Percentiles rank a stretch among this genome's conserved stretches.
Evolutionary conservation across 192 early-diverging fungal genomes (phyloP).

Genomic region (Rhizophagus prolifer): DNA sequence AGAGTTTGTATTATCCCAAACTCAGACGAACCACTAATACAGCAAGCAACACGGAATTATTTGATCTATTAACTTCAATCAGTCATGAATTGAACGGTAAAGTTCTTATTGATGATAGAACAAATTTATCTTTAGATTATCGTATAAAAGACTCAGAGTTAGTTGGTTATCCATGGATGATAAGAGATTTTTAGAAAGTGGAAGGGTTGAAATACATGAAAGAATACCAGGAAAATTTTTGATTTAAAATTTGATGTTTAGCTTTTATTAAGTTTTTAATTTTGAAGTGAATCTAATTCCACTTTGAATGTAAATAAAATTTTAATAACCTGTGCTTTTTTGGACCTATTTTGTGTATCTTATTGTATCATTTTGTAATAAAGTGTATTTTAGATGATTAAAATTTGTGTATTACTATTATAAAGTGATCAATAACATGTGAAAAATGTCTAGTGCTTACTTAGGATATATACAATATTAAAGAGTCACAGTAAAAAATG

Average conservation of each 20-base stretch:
- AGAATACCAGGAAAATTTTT: conserved; percentile 33
- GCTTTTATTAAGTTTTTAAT: too few species aligned
- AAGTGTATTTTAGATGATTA: too few species aligned
- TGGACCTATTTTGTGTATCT: too few species aligned
- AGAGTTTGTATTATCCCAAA: conserved; percentile 63
- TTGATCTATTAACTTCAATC: conserved; percentile 43
- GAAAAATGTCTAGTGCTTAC: too few species aligned
- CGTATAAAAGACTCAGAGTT: conserved; percentile 81
- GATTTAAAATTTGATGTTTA: conserved; percentile 6
- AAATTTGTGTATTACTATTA: too few species aligned
- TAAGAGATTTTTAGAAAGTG: conserved; percentile 56
- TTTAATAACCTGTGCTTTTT: too few species aligned
- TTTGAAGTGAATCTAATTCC: too few species aligned
- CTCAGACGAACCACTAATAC: conserved; percentile 34
- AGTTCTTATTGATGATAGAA: conserved; percentile 72
- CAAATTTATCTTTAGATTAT: conserved; percentile 64
- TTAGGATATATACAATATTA: too few species aligned
- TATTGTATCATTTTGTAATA: too few species aligned
- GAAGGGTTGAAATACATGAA: conserved; percentile 52
- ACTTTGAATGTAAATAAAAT: too few species aligned
- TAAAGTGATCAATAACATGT: too few species aligned
- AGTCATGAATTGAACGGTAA: conserved; percentile 37
- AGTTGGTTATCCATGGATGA: conserved; percentile 78
- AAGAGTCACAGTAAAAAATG: too few species aligned
- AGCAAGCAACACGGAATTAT: conserved; percentile 37